Evolutionary conservation across 2,329 filamentous ascomycete genomes (phyloP).

Genomic region (Beauveria pseudobassiana): DNA sequence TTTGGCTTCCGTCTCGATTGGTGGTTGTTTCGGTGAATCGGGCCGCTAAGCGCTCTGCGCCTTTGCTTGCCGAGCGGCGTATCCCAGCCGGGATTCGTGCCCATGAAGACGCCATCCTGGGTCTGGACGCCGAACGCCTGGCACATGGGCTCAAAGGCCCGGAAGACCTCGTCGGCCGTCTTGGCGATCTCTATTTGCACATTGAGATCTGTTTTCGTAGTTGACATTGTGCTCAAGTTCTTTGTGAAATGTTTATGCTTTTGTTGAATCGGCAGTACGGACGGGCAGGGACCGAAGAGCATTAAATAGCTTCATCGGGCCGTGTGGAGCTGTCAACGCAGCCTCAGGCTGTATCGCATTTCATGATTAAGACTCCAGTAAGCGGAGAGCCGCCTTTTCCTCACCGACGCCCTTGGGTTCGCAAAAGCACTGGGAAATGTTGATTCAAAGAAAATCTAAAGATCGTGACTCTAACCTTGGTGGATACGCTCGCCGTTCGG

Average conservation of each 20-base stretch:
- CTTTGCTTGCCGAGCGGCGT: slow-evolving; percentile 34
- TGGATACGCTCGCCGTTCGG: background rate
- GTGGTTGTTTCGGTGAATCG: slow-evolving; percentile 32
- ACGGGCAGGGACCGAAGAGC: too few relatives aligned
- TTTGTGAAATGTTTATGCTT: too few relatives aligned
- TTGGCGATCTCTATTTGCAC: slow-evolving; percentile 21
- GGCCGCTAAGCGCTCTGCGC: slow-evolving; percentile 29
- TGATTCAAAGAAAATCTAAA: background rate
- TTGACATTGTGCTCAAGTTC: background rate
- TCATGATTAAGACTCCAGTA: background rate
- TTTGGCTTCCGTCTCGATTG: slow-evolving; percentile 38
- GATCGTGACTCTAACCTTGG: background rate
- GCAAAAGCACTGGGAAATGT: background rate
- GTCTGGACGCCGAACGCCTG: slow-evolving; percentile 42
- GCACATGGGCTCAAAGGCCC: slow-evolving; percentile 19
- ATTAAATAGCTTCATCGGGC: too few relatives aligned
- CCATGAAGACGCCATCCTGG: slow-evolving; percentile 42
- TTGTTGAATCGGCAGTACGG: too few relatives aligned
- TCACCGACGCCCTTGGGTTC: background rate
- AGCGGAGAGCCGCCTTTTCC: background rate
- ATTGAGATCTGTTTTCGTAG: background rate
- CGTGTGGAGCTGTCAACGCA: background rate
- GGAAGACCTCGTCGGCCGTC: slow-evolving; percentile 20
- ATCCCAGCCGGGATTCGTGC: slow-evolving; percentile 48
- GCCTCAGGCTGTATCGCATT: background rate